Base-by-base conservation (phyloP, 192 early-diverging fungal species). In the Podila clonocystis region DNA sequence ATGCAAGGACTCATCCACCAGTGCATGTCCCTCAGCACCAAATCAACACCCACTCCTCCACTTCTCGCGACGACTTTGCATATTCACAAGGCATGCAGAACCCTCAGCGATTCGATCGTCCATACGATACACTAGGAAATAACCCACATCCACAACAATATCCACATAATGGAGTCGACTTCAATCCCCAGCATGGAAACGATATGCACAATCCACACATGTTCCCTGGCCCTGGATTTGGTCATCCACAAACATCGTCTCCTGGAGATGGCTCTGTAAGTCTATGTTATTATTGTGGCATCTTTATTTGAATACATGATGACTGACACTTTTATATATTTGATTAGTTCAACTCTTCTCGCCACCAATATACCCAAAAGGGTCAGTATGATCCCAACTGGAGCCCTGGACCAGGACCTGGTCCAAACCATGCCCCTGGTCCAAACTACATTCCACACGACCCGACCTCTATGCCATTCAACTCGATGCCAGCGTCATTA, bases 1-100 rank as follows among this genome's bases (percentile, higher is more conserved):
- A 80, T 30, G 30, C 77, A 28, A 62, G 77, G 28, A 73, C 70
- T 17, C 66, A 80, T 48, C 70, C 77, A 9, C 77, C 72, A 15
- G 49, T 65, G 60, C 77, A 80, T 38, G 30, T 29, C 26, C 20
- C 59, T 29, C 65, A 59, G 9, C 55, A 67, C 7, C 70, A 68
- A 41, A 68, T 55, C 31, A 70, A 59, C 66, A 72, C 49, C 49
- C 67, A 65, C 22, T 22, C 24, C 8, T 70, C 65, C 13, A 45
- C 65, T 17, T n/a, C 60, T 29, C 70, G 67, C 57, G 77, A 80
- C 52, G 77, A 80, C 29, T 69, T 65, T 63, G 60, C 31, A n/a
- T 79, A 36, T 22, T 45, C 64, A 19, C 75, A 79, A 38, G 75
- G 68, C 1, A 36, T 63, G 15, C 69, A 64, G 11, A 33, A 58